Evolutionary conservation across 257 asterid genomes (phyloP), one percentile per base, ranked within the genome.

Genomic region (Perilla frutescens): DNA sequence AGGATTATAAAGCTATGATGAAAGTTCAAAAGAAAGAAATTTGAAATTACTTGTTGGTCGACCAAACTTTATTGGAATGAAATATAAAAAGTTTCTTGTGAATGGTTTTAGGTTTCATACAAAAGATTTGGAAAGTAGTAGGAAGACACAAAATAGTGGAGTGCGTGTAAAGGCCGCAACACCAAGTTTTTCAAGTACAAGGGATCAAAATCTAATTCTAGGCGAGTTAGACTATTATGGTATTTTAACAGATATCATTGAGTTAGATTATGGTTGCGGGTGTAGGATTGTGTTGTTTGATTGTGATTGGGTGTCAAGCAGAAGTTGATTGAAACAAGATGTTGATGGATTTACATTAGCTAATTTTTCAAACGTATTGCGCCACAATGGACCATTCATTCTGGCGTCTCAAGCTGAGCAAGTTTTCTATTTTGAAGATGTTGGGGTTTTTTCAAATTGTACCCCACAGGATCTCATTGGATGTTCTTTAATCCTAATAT

Each of bases 41-140:
- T 57, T 57, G 3, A 57, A 32, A 3, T 49, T 66, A 31, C 58
- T 66, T 66, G 56, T 12, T 29, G 29, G 43, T 7, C 31, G 45
- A 0, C 71, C 58, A 31, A 48, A 66, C 4, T 11, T 47, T 9
- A 48, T 66, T 10, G 58, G 58, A 32, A 8, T 57, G 8, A 34
- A 34, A 34, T 34, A 34, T 34, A 34, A 34, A 34, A 34, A 34
- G 32, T 57, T 31, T 32, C 4, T 57, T 10, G 48, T 47, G 7
- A 66, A 47, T 66, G 71, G 45, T 0, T 31, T 66, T 66, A 31
- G 58, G 3, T 66, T 66, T 47, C 57, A 66, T 41, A 64, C 56
- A 3, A 44, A 5, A 26, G 55, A 44, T 20, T 45, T 64, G 39
- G 70, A 64, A 26, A 43, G 56, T 20, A 44, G 26, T 3, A 64